These are phyloP conservation scores for Bombardia bombarda DNA, from an alignment of 495 filamentous ascomycete genomes.

Conservation along the genomic window DNA sequence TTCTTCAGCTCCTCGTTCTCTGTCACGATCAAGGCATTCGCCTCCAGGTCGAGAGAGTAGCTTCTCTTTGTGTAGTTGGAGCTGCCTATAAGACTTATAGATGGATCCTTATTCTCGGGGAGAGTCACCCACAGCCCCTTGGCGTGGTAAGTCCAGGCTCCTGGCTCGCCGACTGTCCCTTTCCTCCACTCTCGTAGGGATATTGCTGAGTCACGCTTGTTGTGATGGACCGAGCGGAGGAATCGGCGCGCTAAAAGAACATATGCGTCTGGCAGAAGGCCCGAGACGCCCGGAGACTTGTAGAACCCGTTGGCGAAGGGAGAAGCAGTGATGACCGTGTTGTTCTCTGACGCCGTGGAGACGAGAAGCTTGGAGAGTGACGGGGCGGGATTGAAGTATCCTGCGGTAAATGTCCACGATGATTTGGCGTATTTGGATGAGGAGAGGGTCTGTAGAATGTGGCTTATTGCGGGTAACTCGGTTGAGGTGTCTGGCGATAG, in stretches of 20 bases:
- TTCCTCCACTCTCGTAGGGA: constrained; percentile 80
- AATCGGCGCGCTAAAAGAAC: constrained; percentile 79
- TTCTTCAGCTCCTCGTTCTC: constrained; percentile 63
- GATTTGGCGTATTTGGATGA: constrained; percentile 52
- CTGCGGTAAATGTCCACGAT: constrained; percentile 91
- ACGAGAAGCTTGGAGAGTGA: constrained; percentile 72
- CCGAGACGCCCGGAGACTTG: constrained; percentile 76
- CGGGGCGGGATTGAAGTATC: constrained; percentile 95
- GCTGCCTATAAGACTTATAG: constrained; percentile 76
- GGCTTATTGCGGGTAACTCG: constrained; percentile 72
- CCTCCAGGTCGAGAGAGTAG: constrained; percentile 86
- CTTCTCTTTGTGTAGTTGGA: constrained; percentile 95
- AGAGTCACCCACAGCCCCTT: constrained; percentile 93
- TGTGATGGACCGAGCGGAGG: constrained; percentile 56
- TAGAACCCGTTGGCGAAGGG: constrained; percentile 96
- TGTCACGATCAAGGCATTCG: constrained; percentile 78
- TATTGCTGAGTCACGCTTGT: constrained; percentile 52
- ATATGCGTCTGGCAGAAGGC: constrained; percentile 86
- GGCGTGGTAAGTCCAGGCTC: constrained; percentile 95
- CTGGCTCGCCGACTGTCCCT: constrained; percentile 69
- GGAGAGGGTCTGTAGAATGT: constrained; percentile 60
- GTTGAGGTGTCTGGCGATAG: constrained; percentile 74
- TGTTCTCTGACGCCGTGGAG: constrained; percentile 53
- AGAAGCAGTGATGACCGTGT: constrained; percentile 87
- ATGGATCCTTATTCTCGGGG: constrained; percentile 50